Base-by-base conservation (phyloP, 371 early-diverging fungal genomes). In the Mucor piriformis region DNA sequence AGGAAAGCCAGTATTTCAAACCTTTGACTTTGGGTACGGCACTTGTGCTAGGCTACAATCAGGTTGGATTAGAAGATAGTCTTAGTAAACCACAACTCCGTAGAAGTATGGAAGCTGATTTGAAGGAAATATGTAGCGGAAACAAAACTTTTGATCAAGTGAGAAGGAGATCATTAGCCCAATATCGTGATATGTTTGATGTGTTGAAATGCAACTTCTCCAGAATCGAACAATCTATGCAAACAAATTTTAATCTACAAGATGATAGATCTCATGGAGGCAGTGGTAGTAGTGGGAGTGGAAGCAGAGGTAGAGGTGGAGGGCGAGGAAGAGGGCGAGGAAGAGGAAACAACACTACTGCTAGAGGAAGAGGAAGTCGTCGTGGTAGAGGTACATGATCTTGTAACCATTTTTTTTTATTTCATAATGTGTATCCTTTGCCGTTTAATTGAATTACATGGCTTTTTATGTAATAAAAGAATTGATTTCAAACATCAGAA, bases 1-100 rank as follows among this genome's bases (percentile, higher is more conserved):
- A 96, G 55, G 79, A 84, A 16, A 73, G 70, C 2, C 73, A 74
- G 5, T 82, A 81, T 32, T 90, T 99, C 61, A 68, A 79, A 12
- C 99, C 99, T 0, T 89, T 95, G 7, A 87, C 89, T 0, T 79
- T 99, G 10, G 99, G 99, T 10, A 85, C 95, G 57, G 94, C 92
- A 0, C 81, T 99, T 11, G 92, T 99, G 8, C 79, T 88, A 15
- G 99, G 95, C 0, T 99, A 97, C 70, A 92, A 96, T 63, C 77
- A 81, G 34, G 92, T 93, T 79, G 94, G 85, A 7, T 85, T 94
- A 34, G 94, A 90, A 48, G 76, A 85, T 33, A 95, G 88, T 69
- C 76, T 94, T 47, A 88, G 88, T 40, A 92, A 94, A 54, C 98
- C 98, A 0, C 87, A 88, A 54, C 61, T 95, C 54, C 83, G 96